Evolutionary conservation across 371 early-diverging fungal species (phyloP), one percentile per base, ranked within the genome.

Genomic region (Saksenaea oblongispora): DNA sequence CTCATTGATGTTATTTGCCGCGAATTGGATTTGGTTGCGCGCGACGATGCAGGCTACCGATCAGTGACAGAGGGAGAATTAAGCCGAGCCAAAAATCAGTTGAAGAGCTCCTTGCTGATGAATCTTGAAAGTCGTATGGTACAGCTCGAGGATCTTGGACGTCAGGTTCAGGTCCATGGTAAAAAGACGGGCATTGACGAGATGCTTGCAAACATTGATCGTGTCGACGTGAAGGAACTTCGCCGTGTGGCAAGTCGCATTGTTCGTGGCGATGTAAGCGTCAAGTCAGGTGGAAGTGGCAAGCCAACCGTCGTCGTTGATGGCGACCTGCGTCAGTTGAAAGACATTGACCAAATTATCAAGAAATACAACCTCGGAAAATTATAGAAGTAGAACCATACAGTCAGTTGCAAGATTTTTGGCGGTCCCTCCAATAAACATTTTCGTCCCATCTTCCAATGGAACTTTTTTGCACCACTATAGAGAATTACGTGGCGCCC

Each of bases 121-220:
- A 92, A 90, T 54, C 83, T 98, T 14, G 98, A 98, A 69, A 89
- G 89, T 70, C 87, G 95, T 54, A 84, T 93, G 85, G 93, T 97
- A 1, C 92, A 95, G 75, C 83, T 97, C 3, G 98, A 97, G 74
- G 98, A 98, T 75, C 71, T 98, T 34, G 97, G 95, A 18, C 85
- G 96, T 60, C 98, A 98, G 75, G 88, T 95, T 2, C 90, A 94
- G 72, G 86, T 90, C 0, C 86, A 89, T 65, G 93, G 91, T 2
- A 74, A 84, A 58, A 91, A 93, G 72, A 79, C 95, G 0, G 79
- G 86, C 0, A 91, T 91, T 13, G 83, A 82, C 41, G 93, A 92
- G 55, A 91, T 96, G 91, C 83, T 90, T 60, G 65, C 72, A n/a
- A 78, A 87, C 17, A 91, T 95, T 60, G 93, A 94, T 57, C 68